Conservation (phyloP, 208 protist genomes). For the Angomonas ambiguus region DNA sequence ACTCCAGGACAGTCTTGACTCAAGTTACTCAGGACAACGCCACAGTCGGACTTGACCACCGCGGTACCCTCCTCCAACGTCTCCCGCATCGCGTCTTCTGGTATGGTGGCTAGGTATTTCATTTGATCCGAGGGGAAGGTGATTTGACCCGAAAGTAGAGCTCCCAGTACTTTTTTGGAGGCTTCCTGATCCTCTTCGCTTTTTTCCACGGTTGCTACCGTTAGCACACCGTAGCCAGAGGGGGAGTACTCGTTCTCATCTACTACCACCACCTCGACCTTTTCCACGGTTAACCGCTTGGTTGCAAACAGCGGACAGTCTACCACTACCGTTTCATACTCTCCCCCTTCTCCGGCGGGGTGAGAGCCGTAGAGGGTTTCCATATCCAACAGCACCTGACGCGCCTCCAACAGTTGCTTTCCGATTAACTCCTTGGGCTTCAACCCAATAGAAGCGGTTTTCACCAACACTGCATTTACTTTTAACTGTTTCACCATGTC, state of each 20-base stretch:
- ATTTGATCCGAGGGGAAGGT: conserved; percentile 42
- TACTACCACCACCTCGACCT: conserved; percentile 60
- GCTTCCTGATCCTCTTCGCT: conserved; percentile 28
- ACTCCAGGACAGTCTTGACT: background rate
- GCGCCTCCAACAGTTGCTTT: conserved; percentile 66
- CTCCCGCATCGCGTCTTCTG: background rate
- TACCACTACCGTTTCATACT: conserved; percentile 99
- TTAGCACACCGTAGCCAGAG: conserved; percentile 51
- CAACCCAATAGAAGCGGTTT: conserved; percentile 94
- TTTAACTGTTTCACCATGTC: conserved; percentile 84
- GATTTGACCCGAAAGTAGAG: conserved; percentile 8
- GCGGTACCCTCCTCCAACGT: background rate
- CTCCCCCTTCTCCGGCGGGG: conserved; percentile 98
- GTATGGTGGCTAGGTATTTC: background rate
- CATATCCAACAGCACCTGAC: conserved; percentile 52
- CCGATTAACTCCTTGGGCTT: conserved; percentile 87
- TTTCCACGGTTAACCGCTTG: conserved; percentile 30
- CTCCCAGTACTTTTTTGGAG: conserved; percentile 25
- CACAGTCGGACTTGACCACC: too few species aligned
- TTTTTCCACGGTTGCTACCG: conserved; percentile 39
- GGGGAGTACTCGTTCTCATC: conserved; percentile 79
- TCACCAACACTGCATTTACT: conserved; percentile 93
- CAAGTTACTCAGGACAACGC: too few species aligned
- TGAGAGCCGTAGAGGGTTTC: conserved; percentile 75
- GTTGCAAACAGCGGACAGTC: conserved; percentile 92